A percentile compares a stretch with the other conserved stretches of the same genome.
These are phyloP conservation scores for Paraconiothyrium sp. DNA, from an alignment of 2,329 filamentous ascomycete species.

Conservation along the genomic window DNA sequence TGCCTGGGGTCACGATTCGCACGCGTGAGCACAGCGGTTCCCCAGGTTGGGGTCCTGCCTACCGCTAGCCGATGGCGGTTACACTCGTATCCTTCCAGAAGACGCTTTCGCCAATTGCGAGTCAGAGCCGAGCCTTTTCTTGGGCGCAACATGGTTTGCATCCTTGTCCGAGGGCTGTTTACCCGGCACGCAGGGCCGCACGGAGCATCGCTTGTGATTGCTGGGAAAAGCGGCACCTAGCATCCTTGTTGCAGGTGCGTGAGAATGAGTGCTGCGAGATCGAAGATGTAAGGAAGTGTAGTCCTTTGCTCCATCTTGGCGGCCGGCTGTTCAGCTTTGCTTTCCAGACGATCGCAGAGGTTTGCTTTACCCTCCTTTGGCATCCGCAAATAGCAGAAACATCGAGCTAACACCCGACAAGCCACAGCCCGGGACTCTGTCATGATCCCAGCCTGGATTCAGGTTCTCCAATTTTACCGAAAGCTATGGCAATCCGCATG, in stretches of 20 bases:
- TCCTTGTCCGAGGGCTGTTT: constrained; percentile 30
- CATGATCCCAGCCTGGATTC: not conserved
- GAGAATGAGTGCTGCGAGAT: not conserved
- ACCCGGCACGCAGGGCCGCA: constrained; percentile 44
- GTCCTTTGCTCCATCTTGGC: constrained; percentile 15
- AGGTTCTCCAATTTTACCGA: constrained; percentile 7
- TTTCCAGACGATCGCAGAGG: not conserved
- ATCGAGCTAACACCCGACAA: not conserved
- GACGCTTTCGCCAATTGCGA: constrained; percentile 30
- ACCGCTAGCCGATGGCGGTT: constrained; percentile 32
- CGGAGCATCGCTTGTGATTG: constrained; percentile 33
- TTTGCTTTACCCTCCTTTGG: not conserved
- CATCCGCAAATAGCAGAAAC: not conserved
- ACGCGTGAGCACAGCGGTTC: constrained; percentile 12
- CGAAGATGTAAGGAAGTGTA: constrained; percentile 12
- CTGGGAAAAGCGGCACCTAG: constrained; percentile 11
- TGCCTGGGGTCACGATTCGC: not conserved
- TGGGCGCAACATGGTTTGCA: constrained; percentile 22
- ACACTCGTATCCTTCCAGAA: constrained; percentile 12
- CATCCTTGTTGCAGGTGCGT: not conserved
- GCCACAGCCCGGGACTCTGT: not conserved
- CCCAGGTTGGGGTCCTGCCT: constrained; percentile 21
- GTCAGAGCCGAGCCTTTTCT: constrained; percentile 17
- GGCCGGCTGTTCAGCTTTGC: not conserved
- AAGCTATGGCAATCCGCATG: not conserved